These are phyloP conservation scores for Geotrichum carabidarum DNA, from an alignment of 1,139 yeast species.

Conservation along the genomic window DNA sequence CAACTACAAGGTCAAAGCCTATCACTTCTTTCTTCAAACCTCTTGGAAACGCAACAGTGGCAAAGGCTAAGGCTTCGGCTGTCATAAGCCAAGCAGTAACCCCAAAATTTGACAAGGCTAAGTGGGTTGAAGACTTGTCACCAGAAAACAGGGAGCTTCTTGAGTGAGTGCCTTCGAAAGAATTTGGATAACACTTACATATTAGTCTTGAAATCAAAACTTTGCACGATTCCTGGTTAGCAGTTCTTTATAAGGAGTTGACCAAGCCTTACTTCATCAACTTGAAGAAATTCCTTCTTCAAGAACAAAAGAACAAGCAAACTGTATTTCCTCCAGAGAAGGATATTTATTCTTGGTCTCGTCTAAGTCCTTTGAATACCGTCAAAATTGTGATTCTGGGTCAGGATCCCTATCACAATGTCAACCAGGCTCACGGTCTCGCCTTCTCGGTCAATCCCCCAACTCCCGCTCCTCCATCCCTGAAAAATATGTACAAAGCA, in stretches of 20 bases:
- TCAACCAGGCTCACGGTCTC: conserved; percentile 91
- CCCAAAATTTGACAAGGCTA: conserved; percentile 43
- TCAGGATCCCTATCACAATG: conserved; percentile 94
- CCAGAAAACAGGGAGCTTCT: conserved; percentile 53
- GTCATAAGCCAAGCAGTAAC: neutral
- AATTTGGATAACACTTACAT: conserved; percentile 11
- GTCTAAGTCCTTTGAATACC: conserved; percentile 68
- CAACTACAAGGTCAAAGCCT: conserved; percentile 10
- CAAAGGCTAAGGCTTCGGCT: conserved; percentile 7
- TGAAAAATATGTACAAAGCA: conserved; percentile 80
- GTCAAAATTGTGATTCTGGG: conserved; percentile 83
- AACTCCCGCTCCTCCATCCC: conserved; percentile 82
- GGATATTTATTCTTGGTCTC: conserved; percentile 91
- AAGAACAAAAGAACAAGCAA: conserved; percentile 36
- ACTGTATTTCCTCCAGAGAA: conserved; percentile 69
- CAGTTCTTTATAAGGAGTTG: conserved; percentile 60
- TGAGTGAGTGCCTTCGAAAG: conserved; percentile 27
- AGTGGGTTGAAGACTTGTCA: conserved; percentile 53
- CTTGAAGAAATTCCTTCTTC: conserved; percentile 56
- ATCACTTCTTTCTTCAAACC: conserved; percentile 18
- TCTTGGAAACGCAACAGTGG: neutral
- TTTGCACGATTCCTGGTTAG: conserved; percentile 75
- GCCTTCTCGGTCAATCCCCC: conserved; percentile 90
- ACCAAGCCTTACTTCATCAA: conserved; percentile 81
- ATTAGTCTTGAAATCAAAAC: conserved; percentile 57